Base-by-base conservation (phyloP, 768 basidiomycete genomes). In the Lyophyllum shimeji region DNA sequence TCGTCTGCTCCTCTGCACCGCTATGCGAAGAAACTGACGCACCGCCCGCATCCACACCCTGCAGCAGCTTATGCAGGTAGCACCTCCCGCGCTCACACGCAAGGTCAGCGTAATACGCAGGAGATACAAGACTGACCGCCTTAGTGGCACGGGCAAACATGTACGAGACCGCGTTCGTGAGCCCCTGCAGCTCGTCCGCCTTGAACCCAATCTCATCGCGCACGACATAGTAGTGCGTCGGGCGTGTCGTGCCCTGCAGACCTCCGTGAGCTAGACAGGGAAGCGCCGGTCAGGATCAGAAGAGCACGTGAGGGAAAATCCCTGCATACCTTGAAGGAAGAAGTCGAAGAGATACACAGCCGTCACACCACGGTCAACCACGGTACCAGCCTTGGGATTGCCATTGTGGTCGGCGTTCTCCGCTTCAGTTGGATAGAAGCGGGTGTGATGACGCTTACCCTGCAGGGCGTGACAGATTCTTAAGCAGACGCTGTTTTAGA, bases 121-220 rank as follows among this genome's bases (percentile, higher is more conserved):
- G 86, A 0, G 91, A 90, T 11, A 85, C 81, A 20, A 93, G 77
- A 64, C 89, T 90, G 49, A 95, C 93, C 0, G 91, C 88, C 62
- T 91, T 89, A 2, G 93, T 95, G 1, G 93, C 91, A 15, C 93
- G 86, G 5, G 88, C 89, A 62, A 90, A 95, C 67, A 89, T 79
- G 68, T 92, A 93, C 68, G 85, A 84, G 56, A 86, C 76, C 12
- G 81, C 69, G 67, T 93, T 86, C 18, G 89, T 86, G 46, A 90
- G 77, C 29, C 74, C 71, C 67, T 95, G 92, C 4, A 93, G 70
- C 12, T 79, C 75, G 67, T 95, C 90, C 0, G 90, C 84, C 5
- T 70, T 74, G 58, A 93, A 83, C 5, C 68, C 72, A 59, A 85
- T 87, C 65, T 93, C 89, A 67, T 94, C 91, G 65, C 92, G 86